A percentile compares a stretch with the other conserved stretches of the same genome.
These are phyloP conservation scores for Marasmius tenuissimus DNA, from an alignment of 1,284 basidiomycete species.

Conservation along the genomic window DNA sequence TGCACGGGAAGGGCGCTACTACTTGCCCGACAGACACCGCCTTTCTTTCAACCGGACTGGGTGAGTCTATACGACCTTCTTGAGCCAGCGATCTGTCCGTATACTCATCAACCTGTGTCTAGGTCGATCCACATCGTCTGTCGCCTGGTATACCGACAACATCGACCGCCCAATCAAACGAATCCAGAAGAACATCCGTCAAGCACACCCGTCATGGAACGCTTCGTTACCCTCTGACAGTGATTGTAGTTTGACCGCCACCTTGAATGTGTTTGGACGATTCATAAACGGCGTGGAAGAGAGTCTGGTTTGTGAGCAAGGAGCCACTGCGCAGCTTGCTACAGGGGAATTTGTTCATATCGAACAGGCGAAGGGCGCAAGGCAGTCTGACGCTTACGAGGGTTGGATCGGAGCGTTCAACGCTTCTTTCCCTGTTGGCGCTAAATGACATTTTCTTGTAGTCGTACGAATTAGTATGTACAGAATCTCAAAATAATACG, in stretches of 20 bases:
- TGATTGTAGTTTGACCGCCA: conserved; percentile 38
- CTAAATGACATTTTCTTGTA: background rate
- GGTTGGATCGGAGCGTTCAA: conserved; percentile 34
- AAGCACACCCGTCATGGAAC: conserved; percentile 32
- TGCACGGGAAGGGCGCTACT: conserved; percentile 40
- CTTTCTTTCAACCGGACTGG: conserved; percentile 45
- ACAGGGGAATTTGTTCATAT: conserved; percentile 42
- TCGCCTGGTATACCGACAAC: conserved; percentile 22
- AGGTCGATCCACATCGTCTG: conserved; percentile 17
- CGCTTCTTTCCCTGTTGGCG: conserved; percentile 25
- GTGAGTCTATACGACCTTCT: conserved; percentile 20
- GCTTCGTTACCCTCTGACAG: conserved; percentile 39
- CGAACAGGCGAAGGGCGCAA: conserved; percentile 34
- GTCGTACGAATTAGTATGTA: background rate
- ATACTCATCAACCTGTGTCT: background rate
- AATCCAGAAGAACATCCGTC: conserved; percentile 27
- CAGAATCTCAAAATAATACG: background rate
- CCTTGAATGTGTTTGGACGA: conserved; percentile 42
- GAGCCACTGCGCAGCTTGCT: conserved; percentile 23
- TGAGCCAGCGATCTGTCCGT: background rate
- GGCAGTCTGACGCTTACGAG: conserved; percentile 22
- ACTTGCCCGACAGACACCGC: conserved; percentile 37
- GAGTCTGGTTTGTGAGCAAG: conserved; percentile 29
- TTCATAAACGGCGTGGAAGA: conserved; percentile 36
- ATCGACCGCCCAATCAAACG: conserved; percentile 33